Conservation (phyloP, 345 rosid genomes). For the rapeseed (Brassica napus) region DNA sequence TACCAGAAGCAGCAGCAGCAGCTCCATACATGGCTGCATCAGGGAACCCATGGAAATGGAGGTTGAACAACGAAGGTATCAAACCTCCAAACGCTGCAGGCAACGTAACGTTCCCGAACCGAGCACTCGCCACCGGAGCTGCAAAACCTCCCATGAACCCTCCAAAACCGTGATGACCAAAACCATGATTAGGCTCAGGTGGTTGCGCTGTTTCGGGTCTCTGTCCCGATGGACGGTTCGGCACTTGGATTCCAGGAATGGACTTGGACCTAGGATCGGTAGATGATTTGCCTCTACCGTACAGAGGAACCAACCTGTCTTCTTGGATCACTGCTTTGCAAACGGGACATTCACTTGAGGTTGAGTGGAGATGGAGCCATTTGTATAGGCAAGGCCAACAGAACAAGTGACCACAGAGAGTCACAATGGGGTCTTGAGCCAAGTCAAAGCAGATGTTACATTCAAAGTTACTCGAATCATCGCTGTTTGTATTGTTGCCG, state of each 20-base stretch:
- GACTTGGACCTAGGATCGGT: constrained; percentile 88
- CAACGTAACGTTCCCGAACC: constrained; percentile 59
- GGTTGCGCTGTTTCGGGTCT: constrained; percentile 97
- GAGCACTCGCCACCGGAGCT: constrained; percentile 67
- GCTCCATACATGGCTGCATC: constrained; percentile 77
- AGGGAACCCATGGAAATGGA: constrained; percentile 84
- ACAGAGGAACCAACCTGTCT: constrained; percentile 87
- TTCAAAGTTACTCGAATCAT: constrained; percentile 79
- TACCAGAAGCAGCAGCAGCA: constrained; percentile 50
- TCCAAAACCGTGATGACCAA: constrained; percentile 74
- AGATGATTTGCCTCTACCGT: constrained; percentile 90
- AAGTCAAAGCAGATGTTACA: constrained; percentile 99
- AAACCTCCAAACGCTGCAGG: constrained; percentile 86
- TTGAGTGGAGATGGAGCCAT: constrained; percentile 92
- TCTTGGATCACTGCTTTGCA: constrained; percentile 89
- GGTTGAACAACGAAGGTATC: constrained; percentile 78
- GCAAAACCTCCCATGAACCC: constrained; percentile 88
- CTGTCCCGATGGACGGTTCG: constrained; percentile 93
- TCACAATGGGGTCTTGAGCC: constrained; percentile 98
- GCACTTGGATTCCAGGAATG: constrained; percentile 75
- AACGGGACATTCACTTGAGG: constrained; percentile 81
- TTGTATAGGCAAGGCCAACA: constrained; percentile 99
- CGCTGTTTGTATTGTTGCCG: constrained; percentile 53
- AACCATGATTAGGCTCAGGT: constrained; percentile 64
- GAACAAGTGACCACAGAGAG: constrained; percentile 95